A percentile compares a stretch with the other conserved stretches of the same genome.
Conservation (phyloP, 208 protist species). For the Acanthamoeba polyphaga region DNA sequence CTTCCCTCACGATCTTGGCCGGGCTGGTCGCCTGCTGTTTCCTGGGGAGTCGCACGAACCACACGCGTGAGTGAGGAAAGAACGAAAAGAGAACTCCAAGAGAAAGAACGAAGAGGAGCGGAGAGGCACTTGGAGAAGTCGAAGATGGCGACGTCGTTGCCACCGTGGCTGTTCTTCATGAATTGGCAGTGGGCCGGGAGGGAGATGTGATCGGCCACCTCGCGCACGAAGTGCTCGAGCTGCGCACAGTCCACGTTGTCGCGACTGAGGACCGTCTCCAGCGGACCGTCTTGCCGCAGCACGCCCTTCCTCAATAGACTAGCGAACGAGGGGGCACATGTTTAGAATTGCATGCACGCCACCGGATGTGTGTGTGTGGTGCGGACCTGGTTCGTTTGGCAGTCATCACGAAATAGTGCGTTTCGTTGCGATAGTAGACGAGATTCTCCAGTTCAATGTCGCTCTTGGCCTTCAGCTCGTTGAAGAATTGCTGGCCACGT, state of each 20-base stretch:
- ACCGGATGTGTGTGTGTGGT: no score
- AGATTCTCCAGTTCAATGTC: conserved; percentile 78
- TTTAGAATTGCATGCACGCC: no score
- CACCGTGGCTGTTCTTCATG: conserved; percentile 27
- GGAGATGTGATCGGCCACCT: conserved; percentile 53
- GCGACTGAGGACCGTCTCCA: neutral
- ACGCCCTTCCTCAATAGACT: conserved; percentile 54
- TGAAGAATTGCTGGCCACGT: conserved; percentile 53
- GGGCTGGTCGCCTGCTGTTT: conserved; percentile 14
- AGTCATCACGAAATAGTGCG: conserved; percentile 79
- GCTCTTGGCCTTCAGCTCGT: conserved; percentile 71
- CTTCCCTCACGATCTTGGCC: neutral
- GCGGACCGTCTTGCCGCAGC: neutral
- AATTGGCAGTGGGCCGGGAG: conserved; percentile 37
- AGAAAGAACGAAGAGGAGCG: neutral
- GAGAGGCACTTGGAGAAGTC: conserved; percentile 72
- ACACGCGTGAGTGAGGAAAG: neutral
- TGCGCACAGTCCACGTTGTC: neutral
- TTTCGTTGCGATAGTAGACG: conserved; percentile 77
- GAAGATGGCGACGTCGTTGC: conserved; percentile 78
- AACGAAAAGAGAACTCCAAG: neutral
- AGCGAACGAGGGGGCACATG: no score
- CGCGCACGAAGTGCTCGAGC: conserved; percentile 24
- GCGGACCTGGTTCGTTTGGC: neutral
- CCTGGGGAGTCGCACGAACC: conserved; percentile 37